Conservation (phyloP, 352 stramenopile genomes). For the Phytopythium delawarense region DNA sequence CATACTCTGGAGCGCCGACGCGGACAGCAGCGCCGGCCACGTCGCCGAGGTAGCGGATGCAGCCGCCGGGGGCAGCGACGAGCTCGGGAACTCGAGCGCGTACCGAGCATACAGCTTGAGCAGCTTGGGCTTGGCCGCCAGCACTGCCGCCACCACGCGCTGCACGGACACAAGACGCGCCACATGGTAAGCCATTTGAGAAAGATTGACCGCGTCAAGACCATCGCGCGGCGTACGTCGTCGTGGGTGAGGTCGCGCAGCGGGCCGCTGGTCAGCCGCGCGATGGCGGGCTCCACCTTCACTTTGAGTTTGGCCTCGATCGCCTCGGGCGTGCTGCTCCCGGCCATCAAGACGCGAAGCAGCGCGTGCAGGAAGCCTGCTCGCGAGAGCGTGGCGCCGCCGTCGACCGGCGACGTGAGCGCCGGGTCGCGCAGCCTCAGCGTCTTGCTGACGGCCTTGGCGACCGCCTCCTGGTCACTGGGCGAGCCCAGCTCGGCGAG, state of each 20-base stretch:
- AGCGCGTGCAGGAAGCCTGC: conserved; percentile 71
- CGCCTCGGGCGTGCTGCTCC: conserved; percentile 15
- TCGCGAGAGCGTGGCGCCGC: conserved; percentile 43
- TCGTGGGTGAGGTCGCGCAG: conserved; percentile 77
- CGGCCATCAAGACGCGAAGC: conserved; percentile 31
- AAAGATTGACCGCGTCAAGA: neutral
- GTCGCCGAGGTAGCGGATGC: conserved; percentile 1
- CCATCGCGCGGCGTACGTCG: conserved; percentile 32
- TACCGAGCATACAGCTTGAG: conserved; percentile 71
- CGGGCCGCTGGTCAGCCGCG: conserved; percentile 54
- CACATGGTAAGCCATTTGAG: neutral
- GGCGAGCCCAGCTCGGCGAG: conserved; percentile 33
- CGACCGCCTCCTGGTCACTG: conserved; percentile 41
- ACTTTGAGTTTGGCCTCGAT: conserved; percentile 47
- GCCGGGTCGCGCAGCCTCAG: conserved; percentile 22
- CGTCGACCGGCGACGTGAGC: conserved; percentile 49
- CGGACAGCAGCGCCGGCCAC: conserved; percentile 28
- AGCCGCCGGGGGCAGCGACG: conserved; percentile 2
- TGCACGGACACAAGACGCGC: conserved; percentile 17
- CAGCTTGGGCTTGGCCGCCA: conserved; percentile 73
- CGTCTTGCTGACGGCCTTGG: conserved; percentile 11
- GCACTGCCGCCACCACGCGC: conserved; percentile 63
- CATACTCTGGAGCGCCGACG: conserved; percentile 48
- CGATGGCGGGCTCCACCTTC: conserved; percentile 42
- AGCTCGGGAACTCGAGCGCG: conserved; percentile 28